Base-by-base conservation (phyloP, 805 yeast genomes). In the Ogataea chonburiensis region DNA sequence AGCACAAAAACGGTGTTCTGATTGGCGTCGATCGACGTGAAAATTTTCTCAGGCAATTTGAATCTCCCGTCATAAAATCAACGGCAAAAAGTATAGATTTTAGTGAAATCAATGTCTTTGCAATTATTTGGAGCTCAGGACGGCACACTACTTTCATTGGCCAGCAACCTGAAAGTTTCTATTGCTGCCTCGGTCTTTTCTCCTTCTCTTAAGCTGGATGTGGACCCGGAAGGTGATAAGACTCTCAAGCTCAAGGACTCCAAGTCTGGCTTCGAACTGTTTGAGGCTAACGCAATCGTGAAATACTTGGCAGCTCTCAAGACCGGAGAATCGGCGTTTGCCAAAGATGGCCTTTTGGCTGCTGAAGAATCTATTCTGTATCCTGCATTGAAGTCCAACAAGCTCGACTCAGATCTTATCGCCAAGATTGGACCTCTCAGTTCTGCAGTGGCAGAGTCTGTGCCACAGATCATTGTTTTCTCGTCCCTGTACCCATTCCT, bases 271-370 rank as follows among this genome's bases (percentile, higher is more conserved):
- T 71, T 77, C 35, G 73, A 71, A 47, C 66, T 83, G 43, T 61
- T 68, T 39, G 86, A 82, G 57, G 68, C 86, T 14, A 80, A 82
- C 53, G 79, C 93, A 14, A 77, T 82, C 34, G 79, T 82, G 43
- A 77, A 79, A 56, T 83, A 77, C 51, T 61, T 79, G 43, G 65
- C 76, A 26, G 59, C 58, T n/a, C 33, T 46, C 7, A 37, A 52
- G 13, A 30, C 41, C 4, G 51, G 45, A 12, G 30, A 20, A 7
- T 33, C 26, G 16, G 53, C 42, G 16, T 52, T 56, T 27, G 30
- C 23, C 5, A 41, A 45, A 17, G 42, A 46, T 14, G 27, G 22
- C 3, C 54, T 64, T 11, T 60, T 70, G 28, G 58, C 55, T 8
- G 56, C 61, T 15, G 77, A 73, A 45, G 82, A 77, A 53, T 55